Conservation (phyloP, 768 basidiomycete genomes). For the Dictyophora rubrovolvata region DNA sequence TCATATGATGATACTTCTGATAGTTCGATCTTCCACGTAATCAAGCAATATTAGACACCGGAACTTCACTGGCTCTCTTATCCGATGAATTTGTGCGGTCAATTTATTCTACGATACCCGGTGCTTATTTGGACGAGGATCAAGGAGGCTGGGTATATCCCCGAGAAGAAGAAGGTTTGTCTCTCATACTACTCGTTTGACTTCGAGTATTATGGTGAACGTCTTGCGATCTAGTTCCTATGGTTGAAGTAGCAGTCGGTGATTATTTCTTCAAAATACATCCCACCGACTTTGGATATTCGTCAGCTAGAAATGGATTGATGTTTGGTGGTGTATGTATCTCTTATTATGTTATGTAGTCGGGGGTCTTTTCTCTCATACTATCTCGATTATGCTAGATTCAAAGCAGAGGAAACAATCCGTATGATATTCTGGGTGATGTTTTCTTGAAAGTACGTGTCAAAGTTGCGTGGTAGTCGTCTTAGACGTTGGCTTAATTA, state of each 20-base stretch:
- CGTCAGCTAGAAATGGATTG: slow-evolving; percentile 15
- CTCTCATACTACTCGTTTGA: not conserved
- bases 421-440: slow-evolving; percentile 25
- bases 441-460: slow-evolving; percentile 20
- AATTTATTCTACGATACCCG: not conserved
- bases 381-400: slow-evolving; percentile 15
- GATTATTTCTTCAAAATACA: slow-evolving; percentile 22
- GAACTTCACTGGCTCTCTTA: not conserved
- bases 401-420: slow-evolving; percentile 22
- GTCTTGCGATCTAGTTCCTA: slow-evolving; percentile 16
- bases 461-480: not conserved
- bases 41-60: not conserved
- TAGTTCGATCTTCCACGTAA: not conserved
- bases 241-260: slow-evolving; percentile 26
- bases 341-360: not conserved
- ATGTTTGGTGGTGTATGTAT: slow-evolving; percentile 16
- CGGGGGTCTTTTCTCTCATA: not conserved
- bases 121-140: not conserved
- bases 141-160: not conserved
- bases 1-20: not conserved
- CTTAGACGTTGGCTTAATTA: not conserved
- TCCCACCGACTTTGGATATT: slow-evolving; percentile 16
- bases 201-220: not conserved
- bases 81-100: not conserved
- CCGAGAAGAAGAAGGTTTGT: not conserved